phyloP scores from a whole-genome alignment of 768 basidiomycete species.

The Coprinopsis strossmayeri region DNA sequence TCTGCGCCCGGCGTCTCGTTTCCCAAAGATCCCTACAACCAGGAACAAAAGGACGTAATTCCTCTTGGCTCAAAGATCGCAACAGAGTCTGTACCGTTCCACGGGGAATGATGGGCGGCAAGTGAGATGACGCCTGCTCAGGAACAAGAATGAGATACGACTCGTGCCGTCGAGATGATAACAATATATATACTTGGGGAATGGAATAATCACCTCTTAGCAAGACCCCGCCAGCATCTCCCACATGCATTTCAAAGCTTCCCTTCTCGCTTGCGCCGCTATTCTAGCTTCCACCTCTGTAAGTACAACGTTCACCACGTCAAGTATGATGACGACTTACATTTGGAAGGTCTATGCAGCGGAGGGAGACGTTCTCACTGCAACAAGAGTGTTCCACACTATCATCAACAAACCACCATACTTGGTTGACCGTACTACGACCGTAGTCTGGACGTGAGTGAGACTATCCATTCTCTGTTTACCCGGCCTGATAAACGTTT shows the following conservation, averaged over 20 bases:
- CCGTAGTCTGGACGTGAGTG: conserved; percentile 20
- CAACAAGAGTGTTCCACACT: conserved; percentile 14
- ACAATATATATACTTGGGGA: not conserved
- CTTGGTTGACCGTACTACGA: conserved; percentile 17
- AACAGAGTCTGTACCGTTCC: no score
- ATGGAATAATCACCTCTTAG: not conserved
- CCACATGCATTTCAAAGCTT: not conserved
- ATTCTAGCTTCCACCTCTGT: not conserved
- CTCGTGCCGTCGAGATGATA: not conserved
- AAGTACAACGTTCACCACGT: not conserved
- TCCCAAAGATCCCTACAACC: no score
- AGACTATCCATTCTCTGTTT: not conserved
- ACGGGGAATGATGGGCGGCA: no score
- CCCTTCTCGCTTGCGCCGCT: not conserved
- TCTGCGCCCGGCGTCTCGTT: no score
- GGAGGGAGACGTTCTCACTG: conserved; percentile 15
- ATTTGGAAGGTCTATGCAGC: conserved; percentile 11
- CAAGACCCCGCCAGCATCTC: not conserved
- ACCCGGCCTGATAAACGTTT: not conserved
- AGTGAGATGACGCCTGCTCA: no score
- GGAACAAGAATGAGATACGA: not conserved
- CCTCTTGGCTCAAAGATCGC: no score
- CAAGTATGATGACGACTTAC: not conserved
- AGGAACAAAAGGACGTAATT: no score
- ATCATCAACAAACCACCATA: conserved; percentile 16